Base-by-base conservation (phyloP, 2,329 filamentous ascomycete species). In the Aspergillus nomiae region DNA sequence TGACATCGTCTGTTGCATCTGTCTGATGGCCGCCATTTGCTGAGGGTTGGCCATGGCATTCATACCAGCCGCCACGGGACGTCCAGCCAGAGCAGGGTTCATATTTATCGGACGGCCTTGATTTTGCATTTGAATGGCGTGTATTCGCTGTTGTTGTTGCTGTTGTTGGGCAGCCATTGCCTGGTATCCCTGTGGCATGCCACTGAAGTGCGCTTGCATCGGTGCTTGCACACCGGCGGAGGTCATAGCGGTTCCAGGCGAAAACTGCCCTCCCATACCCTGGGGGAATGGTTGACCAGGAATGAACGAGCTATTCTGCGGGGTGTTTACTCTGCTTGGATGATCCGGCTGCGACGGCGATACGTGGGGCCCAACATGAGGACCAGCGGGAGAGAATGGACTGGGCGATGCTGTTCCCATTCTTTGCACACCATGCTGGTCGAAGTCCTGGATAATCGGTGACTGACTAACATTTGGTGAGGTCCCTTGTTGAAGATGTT, bases 341-440 rank as follows among this genome's bases (percentile, higher is more conserved):
- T 92, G 90, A 65, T 95, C 91, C 28, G 91, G 90, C 6, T 90
- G 88, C 19, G 90, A 87, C 12, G 92, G 91, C 3, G 92, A 95
- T 63, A 89, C 85, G 73, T 94, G 91, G 19, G 86, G 79, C 43
- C 84, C 86, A 71, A 92, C 91, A 73, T 91, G 90, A 69, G 90
- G 89, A 36, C 86, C 85, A 62, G 89, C 89, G 19, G 91, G 91
- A 1, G 91, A 94, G 76, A 96, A 97, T 1, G 92, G 92, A 77
- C 95, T 94, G 4, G 95, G 94, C 36, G 95, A 98, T 50, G 92
- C 90, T 53, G 94, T 97, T 68, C 93, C 90, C 77, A 98, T 92
- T 73, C 93, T 85, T 74, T 93, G 91, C 45, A 90, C 88, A 71
- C 86, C 86, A 73, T 91, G 87, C 78, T 84, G 78, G 63, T 82